Conservation (phyloP, 305 asterid species). For the Salvia sclarea region DNA sequence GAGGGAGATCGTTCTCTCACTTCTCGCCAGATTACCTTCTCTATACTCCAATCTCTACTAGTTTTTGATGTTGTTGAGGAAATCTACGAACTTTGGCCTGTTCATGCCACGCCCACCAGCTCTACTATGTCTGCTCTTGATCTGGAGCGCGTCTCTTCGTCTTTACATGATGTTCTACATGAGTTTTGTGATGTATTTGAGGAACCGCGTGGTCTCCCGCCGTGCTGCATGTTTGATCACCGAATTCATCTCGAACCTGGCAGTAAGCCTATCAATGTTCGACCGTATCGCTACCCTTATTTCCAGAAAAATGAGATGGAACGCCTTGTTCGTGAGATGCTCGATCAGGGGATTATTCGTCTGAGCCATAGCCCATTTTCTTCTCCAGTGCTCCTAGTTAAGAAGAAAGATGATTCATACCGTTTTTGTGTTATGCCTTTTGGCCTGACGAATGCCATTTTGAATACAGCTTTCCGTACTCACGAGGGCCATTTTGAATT, state of each 20-base stretch:
- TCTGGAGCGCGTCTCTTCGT: too few species aligned
- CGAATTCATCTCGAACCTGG: neutral
- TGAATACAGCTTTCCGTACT: neutral
- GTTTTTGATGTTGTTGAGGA: too few species aligned
- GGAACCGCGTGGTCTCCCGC: neutral
- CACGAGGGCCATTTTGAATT: too few species aligned
- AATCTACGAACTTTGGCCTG: too few species aligned
- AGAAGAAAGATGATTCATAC: neutral
- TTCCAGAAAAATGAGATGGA: neutral
- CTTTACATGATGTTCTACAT: neutral
- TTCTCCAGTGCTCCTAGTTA: neutral
- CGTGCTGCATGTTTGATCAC: neutral
- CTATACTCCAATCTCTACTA: too few species aligned
- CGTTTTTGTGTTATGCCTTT: neutral
- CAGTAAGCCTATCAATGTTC: neutral
- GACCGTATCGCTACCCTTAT: neutral
- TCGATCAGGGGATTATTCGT: neutral
- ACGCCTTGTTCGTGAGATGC: neutral
- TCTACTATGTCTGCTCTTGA: too few species aligned
- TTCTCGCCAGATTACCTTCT: too few species aligned
- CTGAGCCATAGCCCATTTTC: neutral
- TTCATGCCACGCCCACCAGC: too few species aligned
- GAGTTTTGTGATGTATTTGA: neutral
- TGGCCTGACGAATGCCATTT: neutral
- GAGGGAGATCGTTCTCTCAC: too few species aligned